A percentile compares a stretch with the other conserved stretches of the same genome.
Evolutionary conservation across 768 basidiomycete species (phyloP).

Genomic region (Tricholoma flavovirens): DNA sequence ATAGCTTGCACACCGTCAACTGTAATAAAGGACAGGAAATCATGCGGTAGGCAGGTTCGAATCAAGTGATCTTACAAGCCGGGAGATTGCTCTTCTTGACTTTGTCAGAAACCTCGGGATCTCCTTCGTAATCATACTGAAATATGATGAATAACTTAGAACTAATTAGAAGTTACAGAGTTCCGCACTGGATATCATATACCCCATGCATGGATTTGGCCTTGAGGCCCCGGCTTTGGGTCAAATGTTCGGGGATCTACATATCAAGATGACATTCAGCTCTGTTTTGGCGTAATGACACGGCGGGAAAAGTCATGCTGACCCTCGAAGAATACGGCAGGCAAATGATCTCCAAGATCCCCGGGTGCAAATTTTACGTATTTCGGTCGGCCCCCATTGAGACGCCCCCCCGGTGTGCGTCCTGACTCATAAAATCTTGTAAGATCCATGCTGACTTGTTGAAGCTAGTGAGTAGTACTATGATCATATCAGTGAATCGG

Average conservation of each 20-base stretch:
- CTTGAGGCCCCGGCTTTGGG: neutral
- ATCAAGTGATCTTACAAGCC: neutral
- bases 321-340: neutral
- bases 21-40: neutral
- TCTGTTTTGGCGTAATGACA: neutral
- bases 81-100: neutral
- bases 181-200: neutral
- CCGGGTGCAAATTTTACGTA: neutral
- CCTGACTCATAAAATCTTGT: no score
- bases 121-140: neutral
- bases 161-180: no score
- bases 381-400: no score
- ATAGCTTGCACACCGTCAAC: neutral
- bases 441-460: no score
- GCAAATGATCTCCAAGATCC: neutral
- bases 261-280: neutral
- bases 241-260: neutral
- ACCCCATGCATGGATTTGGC: neutral
- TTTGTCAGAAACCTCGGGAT: neutral
- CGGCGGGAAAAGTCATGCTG: neutral
- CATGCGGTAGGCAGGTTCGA: neutral
- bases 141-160: neutral
- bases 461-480: no score
- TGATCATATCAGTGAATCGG: no score
- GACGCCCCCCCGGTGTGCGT: no score